Evolutionary conservation across 2,329 filamentous ascomycete genomes (phyloP).

Genomic region (Biscogniauxia mediterranea): DNA sequence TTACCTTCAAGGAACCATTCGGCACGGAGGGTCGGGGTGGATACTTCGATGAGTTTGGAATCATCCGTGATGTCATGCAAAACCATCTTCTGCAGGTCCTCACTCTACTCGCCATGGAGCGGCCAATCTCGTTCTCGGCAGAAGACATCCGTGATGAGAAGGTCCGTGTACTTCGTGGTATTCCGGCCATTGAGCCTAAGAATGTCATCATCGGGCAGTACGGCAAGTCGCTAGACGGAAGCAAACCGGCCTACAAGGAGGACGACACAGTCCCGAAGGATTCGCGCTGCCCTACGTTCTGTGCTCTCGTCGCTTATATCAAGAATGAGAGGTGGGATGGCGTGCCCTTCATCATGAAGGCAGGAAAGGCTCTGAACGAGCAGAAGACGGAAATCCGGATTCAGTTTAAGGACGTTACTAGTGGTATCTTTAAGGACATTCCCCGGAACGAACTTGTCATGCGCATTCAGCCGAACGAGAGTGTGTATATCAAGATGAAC

Average conservation of each 20-base stretch:
- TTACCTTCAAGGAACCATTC: constrained; percentile 99
- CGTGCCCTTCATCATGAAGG: constrained; percentile 99
- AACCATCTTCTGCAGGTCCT: constrained; percentile 97
- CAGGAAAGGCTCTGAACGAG: constrained; percentile 97
- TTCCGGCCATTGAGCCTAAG: constrained; percentile 95
- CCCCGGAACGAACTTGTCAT: constrained; percentile 98
- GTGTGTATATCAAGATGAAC: constrained; percentile 99
- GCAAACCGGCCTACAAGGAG: constrained; percentile 97
- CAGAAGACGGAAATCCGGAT: constrained; percentile 99
- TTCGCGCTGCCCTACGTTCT: constrained; percentile 96
- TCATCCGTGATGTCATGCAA: constrained; percentile 99
- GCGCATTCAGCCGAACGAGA: constrained; percentile 98
- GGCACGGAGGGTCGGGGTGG: constrained; percentile 96
- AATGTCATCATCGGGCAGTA: constrained; percentile 99
- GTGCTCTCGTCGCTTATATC: constrained; percentile 94
- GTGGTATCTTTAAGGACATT: constrained; percentile 99
- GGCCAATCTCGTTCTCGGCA: constrained; percentile 94
- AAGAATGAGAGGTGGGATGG: constrained; percentile 99
- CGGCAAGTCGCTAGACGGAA: constrained; percentile 91
- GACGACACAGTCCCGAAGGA: constrained; percentile 98
- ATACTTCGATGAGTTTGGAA: constrained; percentile 99
- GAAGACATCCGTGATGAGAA: constrained; percentile 99
- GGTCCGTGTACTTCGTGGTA: constrained; percentile 89
- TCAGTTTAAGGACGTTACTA: constrained; percentile 99
- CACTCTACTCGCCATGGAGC: constrained; percentile 95